Evolutionary conservation across 306 rosid species (phyloP).

Genomic region (Quercus parvula): DNA sequence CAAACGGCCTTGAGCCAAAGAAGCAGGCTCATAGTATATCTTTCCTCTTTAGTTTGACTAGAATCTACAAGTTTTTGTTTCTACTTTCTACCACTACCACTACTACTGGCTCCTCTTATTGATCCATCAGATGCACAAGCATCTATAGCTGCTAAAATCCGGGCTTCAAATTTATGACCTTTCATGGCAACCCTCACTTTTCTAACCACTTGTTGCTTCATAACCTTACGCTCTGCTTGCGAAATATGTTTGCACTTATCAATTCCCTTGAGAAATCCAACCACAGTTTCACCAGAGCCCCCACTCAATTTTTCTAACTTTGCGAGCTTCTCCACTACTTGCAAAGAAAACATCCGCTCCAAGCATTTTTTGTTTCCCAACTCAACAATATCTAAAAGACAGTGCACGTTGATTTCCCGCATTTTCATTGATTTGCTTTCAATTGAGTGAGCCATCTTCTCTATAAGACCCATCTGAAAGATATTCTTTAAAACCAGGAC

Average conservation of each 20-base stretch:
- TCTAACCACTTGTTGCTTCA: conserved; percentile 31
- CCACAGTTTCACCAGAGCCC: conserved; percentile 13
- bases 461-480: conserved; percentile 23
- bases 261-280: conserved; percentile 30
- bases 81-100: neutral
- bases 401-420: conserved; percentile 19
- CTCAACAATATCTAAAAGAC: conserved; percentile 26
- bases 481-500: conserved; percentile 17
- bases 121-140: conserved; percentile 21
- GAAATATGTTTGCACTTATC: conserved; percentile 30
- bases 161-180: conserved; percentile 27
- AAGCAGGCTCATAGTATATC: neutral
- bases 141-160: conserved; percentile 19
- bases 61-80: neutral
- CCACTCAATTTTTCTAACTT: conserved; percentile 11
- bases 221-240: conserved; percentile 23
- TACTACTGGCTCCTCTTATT: neutral
- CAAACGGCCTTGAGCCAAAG: neutral
- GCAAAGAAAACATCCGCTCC: conserved; percentile 22
- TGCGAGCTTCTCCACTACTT: conserved; percentile 32
- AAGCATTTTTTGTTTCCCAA: conserved; percentile 32
- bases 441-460: conserved; percentile 27
- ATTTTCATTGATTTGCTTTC: conserved; percentile 28
- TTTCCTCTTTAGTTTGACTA: neutral
- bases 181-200: conserved; percentile 21